Percentiles rank a stretch among this genome's conserved stretches.
phyloP scores from a whole-genome alignment of 2,329 filamentous ascomycete genomes.

The Calonectria hawksworthii region DNA sequence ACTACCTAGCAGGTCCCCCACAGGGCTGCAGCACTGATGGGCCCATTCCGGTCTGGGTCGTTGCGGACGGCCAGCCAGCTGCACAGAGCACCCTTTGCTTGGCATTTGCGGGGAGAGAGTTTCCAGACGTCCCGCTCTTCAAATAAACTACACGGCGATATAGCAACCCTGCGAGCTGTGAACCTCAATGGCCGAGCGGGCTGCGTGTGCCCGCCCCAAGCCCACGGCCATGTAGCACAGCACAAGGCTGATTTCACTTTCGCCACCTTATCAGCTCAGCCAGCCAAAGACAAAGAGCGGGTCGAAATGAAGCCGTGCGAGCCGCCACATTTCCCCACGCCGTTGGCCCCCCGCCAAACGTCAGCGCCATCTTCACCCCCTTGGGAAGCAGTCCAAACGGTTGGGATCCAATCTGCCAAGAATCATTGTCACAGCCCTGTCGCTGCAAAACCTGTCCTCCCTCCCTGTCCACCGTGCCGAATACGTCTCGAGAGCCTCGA shows the following conservation, averaged over 20 bases:
- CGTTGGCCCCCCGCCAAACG: slow-evolving; percentile 4
- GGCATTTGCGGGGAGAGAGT: slow-evolving; percentile 12
- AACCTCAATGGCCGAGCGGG: background rate
- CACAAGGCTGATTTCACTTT: background rate
- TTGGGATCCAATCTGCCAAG: slow-evolving; percentile 1
- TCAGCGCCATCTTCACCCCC: slow-evolving; percentile 6
- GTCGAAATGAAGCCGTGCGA: background rate
- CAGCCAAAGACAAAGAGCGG: background rate
- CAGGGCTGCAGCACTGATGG: slow-evolving; percentile 27
- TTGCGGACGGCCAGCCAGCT: background rate
- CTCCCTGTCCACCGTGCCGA: background rate
- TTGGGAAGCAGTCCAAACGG: background rate
- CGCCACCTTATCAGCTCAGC: background rate
- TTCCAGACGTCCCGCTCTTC: slow-evolving; percentile 11
- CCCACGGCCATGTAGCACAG: background rate
- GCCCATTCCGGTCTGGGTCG: background rate
- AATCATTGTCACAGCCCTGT: background rate
- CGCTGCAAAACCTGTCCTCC: background rate
- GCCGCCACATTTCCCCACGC: slow-evolving; percentile 20
- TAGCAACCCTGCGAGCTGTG: background rate
- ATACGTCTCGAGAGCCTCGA: background rate
- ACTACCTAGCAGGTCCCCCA: slow-evolving; percentile 1
- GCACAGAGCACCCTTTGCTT: slow-evolving; percentile 13
- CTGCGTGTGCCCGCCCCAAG: background rate
- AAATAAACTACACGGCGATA: background rate